Conservation (phyloP, 306 rosid genomes). For the Inga oerstediana region DNA sequence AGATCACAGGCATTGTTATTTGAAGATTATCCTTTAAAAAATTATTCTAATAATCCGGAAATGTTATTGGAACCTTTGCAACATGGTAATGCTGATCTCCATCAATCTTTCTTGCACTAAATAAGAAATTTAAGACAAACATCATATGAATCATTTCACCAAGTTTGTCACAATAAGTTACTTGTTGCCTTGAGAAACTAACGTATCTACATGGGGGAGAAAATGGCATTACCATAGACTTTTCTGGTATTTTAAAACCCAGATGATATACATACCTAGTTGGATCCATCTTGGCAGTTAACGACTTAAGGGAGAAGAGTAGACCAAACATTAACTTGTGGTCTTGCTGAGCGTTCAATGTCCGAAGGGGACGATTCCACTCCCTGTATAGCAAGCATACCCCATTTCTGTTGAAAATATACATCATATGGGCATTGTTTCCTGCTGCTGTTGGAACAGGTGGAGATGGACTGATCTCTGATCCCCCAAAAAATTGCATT, state of each 20-base stretch:
- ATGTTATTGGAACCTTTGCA: conserved; percentile 4
- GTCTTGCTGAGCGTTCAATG: conserved; percentile 84
- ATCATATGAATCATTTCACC: conserved; percentile 23
- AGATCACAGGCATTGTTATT: background rate
- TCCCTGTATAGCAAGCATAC: conserved; percentile 89
- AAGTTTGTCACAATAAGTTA: conserved; percentile 13
- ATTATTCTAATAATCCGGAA: conserved; percentile 7
- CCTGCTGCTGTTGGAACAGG: conserved; percentile 79
- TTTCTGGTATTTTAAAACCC: background rate
- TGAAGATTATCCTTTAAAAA: conserved; percentile 11
- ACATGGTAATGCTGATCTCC: background rate
- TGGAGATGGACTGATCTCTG: conserved; percentile 97
- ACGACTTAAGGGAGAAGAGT: conserved; percentile 91
- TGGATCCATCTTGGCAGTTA: conserved; percentile 96
- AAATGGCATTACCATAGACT: background rate
- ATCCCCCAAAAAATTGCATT: conserved; percentile 96
- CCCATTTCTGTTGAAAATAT: conserved; percentile 88
- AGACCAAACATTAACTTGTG: conserved; percentile 98
- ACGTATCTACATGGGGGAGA: background rate
- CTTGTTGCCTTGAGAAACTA: conserved; percentile 8
- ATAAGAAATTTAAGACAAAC: background rate
- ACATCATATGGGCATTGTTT: conserved; percentile 94
- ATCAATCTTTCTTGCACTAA: background rate
- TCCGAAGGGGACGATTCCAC: conserved; percentile 92
- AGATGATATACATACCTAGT: conserved; percentile 45